Percentiles rank a stretch among this genome's conserved stretches.
Evolutionary conservation across 257 asterid genomes (phyloP).

Genomic region (Fraxinus anomala): DNA sequence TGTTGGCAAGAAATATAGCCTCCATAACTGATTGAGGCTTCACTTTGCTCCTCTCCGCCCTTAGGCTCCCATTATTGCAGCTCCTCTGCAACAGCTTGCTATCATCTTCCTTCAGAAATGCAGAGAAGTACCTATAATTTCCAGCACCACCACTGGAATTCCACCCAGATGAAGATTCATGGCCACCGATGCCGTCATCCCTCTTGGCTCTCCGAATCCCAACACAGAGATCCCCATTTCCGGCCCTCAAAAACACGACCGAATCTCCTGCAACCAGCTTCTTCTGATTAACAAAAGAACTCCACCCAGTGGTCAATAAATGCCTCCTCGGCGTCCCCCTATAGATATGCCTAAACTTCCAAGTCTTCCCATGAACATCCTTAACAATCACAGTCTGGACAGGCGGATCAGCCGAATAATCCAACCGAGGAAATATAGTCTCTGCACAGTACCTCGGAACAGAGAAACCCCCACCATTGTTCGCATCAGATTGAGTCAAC

Average conservation of each 20-base stretch:
- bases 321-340: conserved; percentile 63
- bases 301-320: conserved; percentile 63
- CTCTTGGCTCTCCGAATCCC: conserved; percentile 53
- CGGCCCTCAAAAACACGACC: conserved; percentile 51
- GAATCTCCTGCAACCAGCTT: conserved; percentile 60
- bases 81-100: conserved; percentile 32
- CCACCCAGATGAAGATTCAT: conserved; percentile 41
- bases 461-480: conserved; percentile 60
- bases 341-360: conserved; percentile 53
- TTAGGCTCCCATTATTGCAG: conserved; percentile 30
- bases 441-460: conserved; percentile 58
- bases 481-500: conserved; percentile 55
- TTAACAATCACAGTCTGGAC: conserved; percentile 45
- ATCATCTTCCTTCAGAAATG: conserved; percentile 36
- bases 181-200: conserved; percentile 29
- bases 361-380: conserved; percentile 48
- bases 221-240: conserved; percentile 53
- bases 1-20: conserved; percentile 48
- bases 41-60: conserved; percentile 45
- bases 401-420: conserved; percentile 48
- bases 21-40: conserved; percentile 50
- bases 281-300: conserved; percentile 55
- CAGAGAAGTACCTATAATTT: conserved; percentile 24
- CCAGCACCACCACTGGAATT: conserved; percentile 37
- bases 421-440: conserved; percentile 53